Percentiles rank a stretch among this genome's conserved stretches.
Evolutionary conservation across 2,329 filamentous ascomycete species (phyloP).

Genomic region (Boeremia lycopersici): DNA sequence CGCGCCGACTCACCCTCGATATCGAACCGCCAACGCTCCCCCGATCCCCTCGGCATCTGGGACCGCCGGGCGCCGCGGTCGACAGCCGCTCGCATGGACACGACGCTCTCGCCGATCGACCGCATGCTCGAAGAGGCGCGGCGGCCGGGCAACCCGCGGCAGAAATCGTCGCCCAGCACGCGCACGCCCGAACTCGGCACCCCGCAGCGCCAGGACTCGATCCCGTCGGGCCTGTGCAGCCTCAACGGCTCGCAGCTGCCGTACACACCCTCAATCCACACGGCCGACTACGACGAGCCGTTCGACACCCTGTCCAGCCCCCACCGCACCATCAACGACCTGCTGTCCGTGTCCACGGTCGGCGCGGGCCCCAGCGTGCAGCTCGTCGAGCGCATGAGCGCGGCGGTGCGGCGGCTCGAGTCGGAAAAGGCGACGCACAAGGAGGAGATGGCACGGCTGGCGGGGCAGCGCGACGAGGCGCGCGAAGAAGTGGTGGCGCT

Average conservation of each 20-base stretch:
- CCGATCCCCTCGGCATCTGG: constrained; percentile 44
- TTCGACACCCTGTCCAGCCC: constrained; percentile 65
- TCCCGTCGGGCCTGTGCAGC: constrained; percentile 37
- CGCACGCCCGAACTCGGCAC: constrained; percentile 47
- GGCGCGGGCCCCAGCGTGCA: constrained; percentile 92
- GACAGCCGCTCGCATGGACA: constrained; percentile 33
- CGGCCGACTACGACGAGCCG: constrained; percentile 56
- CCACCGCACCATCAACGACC: constrained; percentile 70
- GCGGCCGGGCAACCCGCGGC: constrained; percentile 43
- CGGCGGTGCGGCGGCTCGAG: constrained; percentile 87
- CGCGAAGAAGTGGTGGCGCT: constrained; percentile 87
- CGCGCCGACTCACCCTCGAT: constrained; percentile 47
- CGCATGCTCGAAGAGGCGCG: constrained; percentile 47
- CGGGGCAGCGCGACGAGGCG: constrained; percentile 87
- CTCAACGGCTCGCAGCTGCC: constrained; percentile 45
- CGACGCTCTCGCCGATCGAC: constrained; percentile 44
- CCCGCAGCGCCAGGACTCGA: constrained; percentile 44
- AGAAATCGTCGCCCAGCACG: constrained; percentile 31
- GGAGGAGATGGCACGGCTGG: constrained; percentile 82
- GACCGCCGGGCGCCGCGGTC: constrained; percentile 40
- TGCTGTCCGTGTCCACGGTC: constrained; percentile 86
- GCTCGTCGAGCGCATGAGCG: constrained; percentile 94
- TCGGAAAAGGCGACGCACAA: constrained; percentile 87
- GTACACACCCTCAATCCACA: constrained; percentile 55
- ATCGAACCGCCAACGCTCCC: constrained; percentile 49